Evolutionary conservation across 2,329 filamentous ascomycete species (phyloP).

Genomic region (Sclerotinia trifoliorum): DNA sequence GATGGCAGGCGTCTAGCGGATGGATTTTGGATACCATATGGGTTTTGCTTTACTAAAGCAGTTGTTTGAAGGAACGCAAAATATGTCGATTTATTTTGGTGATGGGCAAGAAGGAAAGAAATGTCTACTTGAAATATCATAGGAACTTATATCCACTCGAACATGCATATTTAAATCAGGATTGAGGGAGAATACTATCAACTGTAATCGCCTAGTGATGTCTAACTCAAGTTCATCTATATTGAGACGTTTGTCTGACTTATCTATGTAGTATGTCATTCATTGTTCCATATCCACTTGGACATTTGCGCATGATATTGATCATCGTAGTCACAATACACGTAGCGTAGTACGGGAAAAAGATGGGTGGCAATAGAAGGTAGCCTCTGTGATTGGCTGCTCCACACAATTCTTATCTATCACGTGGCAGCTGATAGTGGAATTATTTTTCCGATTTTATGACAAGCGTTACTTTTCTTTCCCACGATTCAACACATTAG

Average conservation of each 20-base stretch:
- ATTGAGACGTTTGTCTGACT: neutral
- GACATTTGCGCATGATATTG: neutral
- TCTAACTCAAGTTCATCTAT: neutral
- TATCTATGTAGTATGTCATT: neutral
- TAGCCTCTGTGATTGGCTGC: too few relatives aligned
- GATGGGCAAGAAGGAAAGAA: neutral
- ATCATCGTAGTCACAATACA: neutral
- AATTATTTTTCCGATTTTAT: slow-evolving; percentile 4
- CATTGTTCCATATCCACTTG: neutral
- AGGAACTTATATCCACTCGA: neutral
- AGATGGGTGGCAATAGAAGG: neutral
- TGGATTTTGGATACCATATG: slow-evolving; percentile 2
- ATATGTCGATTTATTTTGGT: neutral
- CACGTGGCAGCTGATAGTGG: neutral
- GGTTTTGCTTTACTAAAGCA: neutral
- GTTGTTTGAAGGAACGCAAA: neutral
- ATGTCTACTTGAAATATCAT: neutral
- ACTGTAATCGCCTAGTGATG: neutral
- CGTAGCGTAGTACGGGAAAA: neutral
- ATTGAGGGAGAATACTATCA: neutral
- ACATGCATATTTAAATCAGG: neutral
- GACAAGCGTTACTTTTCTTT: neutral
- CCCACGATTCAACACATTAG: neutral
- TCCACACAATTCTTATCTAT: neutral
- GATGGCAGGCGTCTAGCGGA: neutral